These are phyloP conservation scores for Kodamaea derodonti DNA, from an alignment of 1,139 yeast genomes.

Conservation along the genomic window DNA sequence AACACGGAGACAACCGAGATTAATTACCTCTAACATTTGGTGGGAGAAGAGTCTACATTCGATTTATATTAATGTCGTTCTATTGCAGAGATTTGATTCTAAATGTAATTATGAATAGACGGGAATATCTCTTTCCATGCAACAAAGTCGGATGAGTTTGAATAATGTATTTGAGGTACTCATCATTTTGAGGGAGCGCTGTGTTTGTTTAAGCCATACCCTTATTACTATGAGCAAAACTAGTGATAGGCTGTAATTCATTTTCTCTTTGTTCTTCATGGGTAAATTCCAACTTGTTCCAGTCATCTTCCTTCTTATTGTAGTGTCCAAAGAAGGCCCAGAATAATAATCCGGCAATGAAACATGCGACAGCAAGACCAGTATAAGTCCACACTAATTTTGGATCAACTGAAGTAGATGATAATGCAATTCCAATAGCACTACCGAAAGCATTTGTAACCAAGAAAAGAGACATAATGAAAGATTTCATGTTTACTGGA, in stretches of 20 bases:
- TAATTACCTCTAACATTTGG: no score
- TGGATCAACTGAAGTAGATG: constrained; percentile 64
- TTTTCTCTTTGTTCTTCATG: constrained; percentile 22
- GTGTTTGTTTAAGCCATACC: constrained; percentile 1
- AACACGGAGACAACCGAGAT: no score
- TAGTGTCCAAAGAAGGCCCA: constrained; percentile 58
- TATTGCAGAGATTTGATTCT: no score
- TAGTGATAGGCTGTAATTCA: constrained; percentile 12
- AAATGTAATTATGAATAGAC: no score
- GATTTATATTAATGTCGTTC: no score
- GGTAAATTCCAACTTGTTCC: constrained; percentile 49
- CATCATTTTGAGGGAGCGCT: no score
- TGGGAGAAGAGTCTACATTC: no score
- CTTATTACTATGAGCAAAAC: constrained; percentile 13
- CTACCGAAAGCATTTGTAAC: constrained; percentile 65
- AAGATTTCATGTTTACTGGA: constrained; percentile 61
- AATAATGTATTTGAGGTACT: no score
- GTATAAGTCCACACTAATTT: constrained; percentile 65
- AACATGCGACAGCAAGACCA: constrained; percentile 57
- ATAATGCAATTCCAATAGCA: constrained; percentile 68
- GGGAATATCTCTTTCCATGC: no score
- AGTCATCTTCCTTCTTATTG: constrained; percentile 57
- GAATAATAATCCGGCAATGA: constrained; percentile 58
- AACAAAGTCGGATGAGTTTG: no score
- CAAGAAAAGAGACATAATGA: constrained; percentile 60